phyloP scores from a whole-genome alignment of 768 basidiomycete species.

The Leucosporidium yakuticum region DNA sequence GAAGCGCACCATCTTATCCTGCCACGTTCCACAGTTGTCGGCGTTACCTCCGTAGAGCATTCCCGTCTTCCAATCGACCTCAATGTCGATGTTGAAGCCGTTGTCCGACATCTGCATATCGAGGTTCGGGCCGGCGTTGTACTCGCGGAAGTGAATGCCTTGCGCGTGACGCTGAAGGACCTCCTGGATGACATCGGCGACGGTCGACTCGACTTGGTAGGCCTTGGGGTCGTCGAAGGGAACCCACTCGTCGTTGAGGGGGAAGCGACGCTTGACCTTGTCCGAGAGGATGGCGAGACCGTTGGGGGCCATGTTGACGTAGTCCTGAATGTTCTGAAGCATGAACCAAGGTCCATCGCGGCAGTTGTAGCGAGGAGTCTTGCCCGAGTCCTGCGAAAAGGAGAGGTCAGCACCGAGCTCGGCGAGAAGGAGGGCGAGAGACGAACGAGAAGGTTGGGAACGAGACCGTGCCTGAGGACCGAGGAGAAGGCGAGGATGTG shows the following conservation, averaged over 20 bases:
- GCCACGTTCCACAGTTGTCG: slow-evolving; percentile 89
- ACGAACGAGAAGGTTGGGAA: slow-evolving; percentile 92
- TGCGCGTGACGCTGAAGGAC: slow-evolving; percentile 86
- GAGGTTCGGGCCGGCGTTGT: slow-evolving; percentile 94
- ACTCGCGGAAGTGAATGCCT: slow-evolving; percentile 89
- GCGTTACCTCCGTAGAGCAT: slow-evolving; percentile 79
- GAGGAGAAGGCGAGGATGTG: slow-evolving; percentile 84
- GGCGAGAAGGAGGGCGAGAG: slow-evolving; percentile 45
- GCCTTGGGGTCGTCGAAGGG: slow-evolving; percentile 79
- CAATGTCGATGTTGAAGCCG: slow-evolving; percentile 87
- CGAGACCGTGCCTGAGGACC: slow-evolving; percentile 88
- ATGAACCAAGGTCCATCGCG: slow-evolving; percentile 99
- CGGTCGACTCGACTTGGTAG: slow-evolving; percentile 69
- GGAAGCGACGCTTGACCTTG: slow-evolving; percentile 84
- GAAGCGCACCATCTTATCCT: slow-evolving; percentile 48
- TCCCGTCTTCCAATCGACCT: slow-evolving; percentile 94
- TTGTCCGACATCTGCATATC: slow-evolving; percentile 92
- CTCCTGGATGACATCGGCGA: slow-evolving; percentile 96
- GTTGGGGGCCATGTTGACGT: slow-evolving; percentile 72
- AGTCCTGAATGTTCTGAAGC: slow-evolving; percentile 96
- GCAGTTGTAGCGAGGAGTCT: slow-evolving; percentile 63
- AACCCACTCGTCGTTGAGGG: slow-evolving; percentile 88
- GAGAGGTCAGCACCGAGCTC: neutral
- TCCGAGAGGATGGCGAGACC: slow-evolving; percentile 75
- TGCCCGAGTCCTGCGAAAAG: slow-evolving; percentile 22